A percentile compares a stretch with the other conserved stretches of the same genome.
Conservation (phyloP, 371 early-diverging fungal species). For the Batkoa obscura region DNA sequence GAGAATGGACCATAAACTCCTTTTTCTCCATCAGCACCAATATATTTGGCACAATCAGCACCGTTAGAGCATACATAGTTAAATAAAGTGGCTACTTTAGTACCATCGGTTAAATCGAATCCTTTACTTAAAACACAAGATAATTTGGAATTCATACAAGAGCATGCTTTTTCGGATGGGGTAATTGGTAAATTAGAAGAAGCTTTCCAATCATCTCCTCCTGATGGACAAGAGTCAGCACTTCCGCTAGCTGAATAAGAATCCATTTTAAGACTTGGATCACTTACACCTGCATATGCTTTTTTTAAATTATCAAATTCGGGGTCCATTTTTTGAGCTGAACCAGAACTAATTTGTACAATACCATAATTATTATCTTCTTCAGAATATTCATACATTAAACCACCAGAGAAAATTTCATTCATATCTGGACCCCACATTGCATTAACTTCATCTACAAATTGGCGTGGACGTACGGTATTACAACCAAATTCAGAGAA, state of each 20-base stretch:
- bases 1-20: constrained; percentile 9
- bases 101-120: neutral
- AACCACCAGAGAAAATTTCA: constrained; percentile 44
- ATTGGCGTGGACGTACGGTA: constrained; percentile 24
- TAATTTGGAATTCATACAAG: constrained; percentile 45
- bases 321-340: neutral
- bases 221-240: constrained; percentile 24
- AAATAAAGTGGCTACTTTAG: neutral
- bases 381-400: constrained; percentile 61
- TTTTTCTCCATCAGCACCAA: neutral
- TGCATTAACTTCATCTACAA: constrained; percentile 29
- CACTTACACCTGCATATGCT: neutral
- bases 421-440: constrained; percentile 51
- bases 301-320: constrained; percentile 5
- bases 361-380: constrained; percentile 62
- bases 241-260: neutral
- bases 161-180: constrained; percentile 42
- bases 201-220: constrained; percentile 30
- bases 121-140: constrained; percentile 19
- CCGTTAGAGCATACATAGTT: neutral
- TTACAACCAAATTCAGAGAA: constrained; percentile 48
- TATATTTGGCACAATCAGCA: neutral
- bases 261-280: neutral
- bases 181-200: constrained; percentile 36
- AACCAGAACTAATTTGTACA: constrained; percentile 24